Conservation (phyloP, 2,329 filamentous ascomycete species). For the Clarireedia paspali region DNA sequence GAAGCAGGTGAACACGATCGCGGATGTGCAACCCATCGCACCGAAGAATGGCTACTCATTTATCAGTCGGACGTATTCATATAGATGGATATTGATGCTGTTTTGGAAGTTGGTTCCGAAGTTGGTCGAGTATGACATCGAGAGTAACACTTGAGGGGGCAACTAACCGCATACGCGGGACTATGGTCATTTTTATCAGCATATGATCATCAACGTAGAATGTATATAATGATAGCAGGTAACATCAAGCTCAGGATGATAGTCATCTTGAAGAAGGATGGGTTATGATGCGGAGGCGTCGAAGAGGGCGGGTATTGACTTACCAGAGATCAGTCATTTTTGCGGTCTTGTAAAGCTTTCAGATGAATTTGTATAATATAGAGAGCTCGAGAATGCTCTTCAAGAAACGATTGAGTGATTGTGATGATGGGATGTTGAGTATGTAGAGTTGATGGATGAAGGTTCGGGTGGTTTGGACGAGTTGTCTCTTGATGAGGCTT, state of each 20-base stretch:
- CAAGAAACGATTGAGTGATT: constrained; percentile 17
- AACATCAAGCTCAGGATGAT: constrained; percentile 7
- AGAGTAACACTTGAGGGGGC: constrained; percentile 4
- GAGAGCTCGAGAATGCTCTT: constrained; percentile 21
- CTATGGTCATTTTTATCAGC: constrained; percentile 49
- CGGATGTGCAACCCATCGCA: constrained; percentile 91
- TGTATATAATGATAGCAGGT: not conserved
- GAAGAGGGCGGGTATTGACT: constrained; percentile 37
- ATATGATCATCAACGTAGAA: constrained; percentile 14
- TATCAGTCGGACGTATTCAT: constrained; percentile 24
- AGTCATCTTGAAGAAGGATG: constrained; percentile 14
- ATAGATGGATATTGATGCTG: constrained; percentile 12
- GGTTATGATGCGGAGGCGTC: not conserved
- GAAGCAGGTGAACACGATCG: constrained; percentile 94
- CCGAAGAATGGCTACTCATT: constrained; percentile 74
- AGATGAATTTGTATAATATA: constrained; percentile 9
- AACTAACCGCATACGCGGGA: constrained; percentile 98
- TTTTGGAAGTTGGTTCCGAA: not conserved
- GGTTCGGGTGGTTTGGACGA: constrained; percentile 12
- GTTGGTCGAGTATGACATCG: not conserved
- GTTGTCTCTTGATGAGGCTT: constrained; percentile 10
- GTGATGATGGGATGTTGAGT: constrained; percentile 22
- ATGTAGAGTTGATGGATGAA: constrained; percentile 23
- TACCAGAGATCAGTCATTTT: constrained; percentile 74
- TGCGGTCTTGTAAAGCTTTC: constrained; percentile 31